Conservation (phyloP, 306 rosid species). For the Dryas drummondii region DNA sequence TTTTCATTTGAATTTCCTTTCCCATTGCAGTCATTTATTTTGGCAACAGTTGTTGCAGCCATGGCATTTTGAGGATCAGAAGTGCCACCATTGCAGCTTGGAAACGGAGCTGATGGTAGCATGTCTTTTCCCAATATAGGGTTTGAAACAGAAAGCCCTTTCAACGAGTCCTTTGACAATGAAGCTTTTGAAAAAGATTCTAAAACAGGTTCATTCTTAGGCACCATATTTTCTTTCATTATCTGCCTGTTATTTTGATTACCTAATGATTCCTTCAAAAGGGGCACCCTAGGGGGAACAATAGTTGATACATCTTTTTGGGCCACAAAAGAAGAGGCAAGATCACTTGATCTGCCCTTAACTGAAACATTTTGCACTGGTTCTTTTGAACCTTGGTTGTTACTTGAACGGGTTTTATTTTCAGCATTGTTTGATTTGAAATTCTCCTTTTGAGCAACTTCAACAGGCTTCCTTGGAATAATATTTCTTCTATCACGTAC, state of each 20-base stretch:
- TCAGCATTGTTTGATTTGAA: conserved; percentile 37
- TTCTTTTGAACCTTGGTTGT: conserved; percentile 41
- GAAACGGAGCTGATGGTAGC: conserved; percentile 26
- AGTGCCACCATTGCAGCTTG: conserved; percentile 22
- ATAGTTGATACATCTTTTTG: conserved; percentile 36
- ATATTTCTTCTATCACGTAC: conserved; percentile 73
- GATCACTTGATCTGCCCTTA: conserved; percentile 30
- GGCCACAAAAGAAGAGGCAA: conserved; percentile 24
- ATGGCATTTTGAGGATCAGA: conserved; percentile 21
- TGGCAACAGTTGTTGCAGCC: conserved; percentile 24
- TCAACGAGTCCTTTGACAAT: conserved; percentile 14
- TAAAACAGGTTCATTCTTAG: conserved; percentile 31
- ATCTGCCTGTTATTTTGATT: conserved; percentile 16
- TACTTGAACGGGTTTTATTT: conserved; percentile 24
- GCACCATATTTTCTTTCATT: conserved; percentile 27
- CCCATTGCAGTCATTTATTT: conserved; percentile 17
- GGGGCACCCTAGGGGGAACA: conserved; percentile 31
- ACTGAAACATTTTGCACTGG: conserved; percentile 33
- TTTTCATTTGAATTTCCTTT: conserved; percentile 35
- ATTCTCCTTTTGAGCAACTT: conserved; percentile 49
- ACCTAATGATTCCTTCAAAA: conserved; percentile 16
- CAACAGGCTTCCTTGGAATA: conserved; percentile 50
- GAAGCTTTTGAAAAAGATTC: conserved; percentile 29
- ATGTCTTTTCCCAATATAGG: conserved; percentile 31
- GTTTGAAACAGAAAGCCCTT: conserved; percentile 26